These are phyloP conservation scores for Trichoderma brevicompactum DNA, from an alignment of 2,329 filamentous ascomycete genomes.

Conservation along the genomic window DNA sequence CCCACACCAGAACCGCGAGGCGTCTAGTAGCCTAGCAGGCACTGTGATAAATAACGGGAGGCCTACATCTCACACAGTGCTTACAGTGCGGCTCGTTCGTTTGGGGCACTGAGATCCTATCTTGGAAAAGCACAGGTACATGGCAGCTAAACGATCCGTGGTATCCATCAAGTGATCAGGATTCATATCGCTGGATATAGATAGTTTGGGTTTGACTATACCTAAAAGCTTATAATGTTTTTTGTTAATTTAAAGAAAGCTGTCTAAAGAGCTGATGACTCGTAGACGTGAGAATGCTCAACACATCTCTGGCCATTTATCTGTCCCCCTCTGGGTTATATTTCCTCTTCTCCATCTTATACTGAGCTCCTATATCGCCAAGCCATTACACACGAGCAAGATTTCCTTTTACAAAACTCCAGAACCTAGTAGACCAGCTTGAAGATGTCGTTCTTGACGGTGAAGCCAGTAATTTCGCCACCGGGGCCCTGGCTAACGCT, in stretches of 20 bases:
- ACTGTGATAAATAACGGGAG: constrained; percentile 27
- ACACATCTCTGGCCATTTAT: constrained; percentile 24
- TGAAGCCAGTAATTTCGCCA: constrained; percentile 56
- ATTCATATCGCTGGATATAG: not conserved
- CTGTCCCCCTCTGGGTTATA: constrained; percentile 1
- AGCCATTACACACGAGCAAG: constrained; percentile 26
- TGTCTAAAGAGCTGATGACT: constrained; percentile 24
- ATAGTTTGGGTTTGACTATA: constrained; percentile 23
- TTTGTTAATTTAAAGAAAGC: not conserved
- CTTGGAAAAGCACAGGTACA: not conserved
- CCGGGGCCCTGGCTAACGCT: constrained; percentile 26
- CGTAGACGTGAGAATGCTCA: constrained; percentile 20
- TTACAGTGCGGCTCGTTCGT: constrained; percentile 14
- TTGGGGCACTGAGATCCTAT: not conserved
- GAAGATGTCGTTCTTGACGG: constrained; percentile 94
- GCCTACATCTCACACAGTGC: constrained; percentile 19
- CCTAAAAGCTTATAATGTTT: constrained; percentile 23
- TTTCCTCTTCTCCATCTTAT: constrained; percentile 6
- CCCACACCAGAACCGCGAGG: constrained; percentile 5
- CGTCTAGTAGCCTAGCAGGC: constrained; percentile 18
- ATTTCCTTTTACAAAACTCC: not conserved
- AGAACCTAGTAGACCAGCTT: constrained; percentile 72
- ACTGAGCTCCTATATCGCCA: constrained; percentile 12
- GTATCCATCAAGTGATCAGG: not conserved
- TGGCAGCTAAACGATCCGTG: not conserved